phyloP scores from a whole-genome alignment of 2,329 filamentous ascomycete genomes.

The Dactylellina haptotyla region DNA sequence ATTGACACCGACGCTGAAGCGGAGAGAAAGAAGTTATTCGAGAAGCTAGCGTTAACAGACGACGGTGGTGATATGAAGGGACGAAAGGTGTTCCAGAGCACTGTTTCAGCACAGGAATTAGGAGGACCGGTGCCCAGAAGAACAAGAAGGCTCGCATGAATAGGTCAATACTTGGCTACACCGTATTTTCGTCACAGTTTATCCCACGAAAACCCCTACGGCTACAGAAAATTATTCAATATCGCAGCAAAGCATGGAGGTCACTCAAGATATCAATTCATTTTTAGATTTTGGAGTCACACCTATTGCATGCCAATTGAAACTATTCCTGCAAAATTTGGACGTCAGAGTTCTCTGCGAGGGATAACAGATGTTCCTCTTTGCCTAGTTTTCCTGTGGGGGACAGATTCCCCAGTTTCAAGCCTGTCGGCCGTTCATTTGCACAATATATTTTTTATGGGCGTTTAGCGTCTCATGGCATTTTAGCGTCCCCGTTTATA shows the following conservation, averaged over 20 bases:
- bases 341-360: too few relatives aligned
- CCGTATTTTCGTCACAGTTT: neutral
- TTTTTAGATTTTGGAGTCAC: too few relatives aligned
- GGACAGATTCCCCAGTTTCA: too few relatives aligned
- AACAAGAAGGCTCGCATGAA: conserved; percentile 13
- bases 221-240: too few relatives aligned
- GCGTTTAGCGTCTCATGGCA: neutral
- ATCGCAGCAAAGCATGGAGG: too few relatives aligned
- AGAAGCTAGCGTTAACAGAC: conserved; percentile 43
- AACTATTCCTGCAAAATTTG: too few relatives aligned
- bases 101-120: conserved; percentile 41
- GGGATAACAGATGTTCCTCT: too few relatives aligned
- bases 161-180: neutral
- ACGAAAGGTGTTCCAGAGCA: conserved; percentile 40
- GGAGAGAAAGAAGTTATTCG: conserved; percentile 50
- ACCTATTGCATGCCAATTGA: too few relatives aligned
- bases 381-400: too few relatives aligned
- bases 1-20: conserved; percentile 43
- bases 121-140: conserved; percentile 25
- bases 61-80: conserved; percentile 47
- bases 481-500: neutral
- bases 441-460: neutral
- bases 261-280: too few relatives aligned
- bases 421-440: too few relatives aligned
- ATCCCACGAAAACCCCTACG: too few relatives aligned